These are phyloP conservation scores for Usnea hakonensis DNA, from an alignment of 495 filamentous ascomycete genomes.

Conservation along the genomic window DNA sequence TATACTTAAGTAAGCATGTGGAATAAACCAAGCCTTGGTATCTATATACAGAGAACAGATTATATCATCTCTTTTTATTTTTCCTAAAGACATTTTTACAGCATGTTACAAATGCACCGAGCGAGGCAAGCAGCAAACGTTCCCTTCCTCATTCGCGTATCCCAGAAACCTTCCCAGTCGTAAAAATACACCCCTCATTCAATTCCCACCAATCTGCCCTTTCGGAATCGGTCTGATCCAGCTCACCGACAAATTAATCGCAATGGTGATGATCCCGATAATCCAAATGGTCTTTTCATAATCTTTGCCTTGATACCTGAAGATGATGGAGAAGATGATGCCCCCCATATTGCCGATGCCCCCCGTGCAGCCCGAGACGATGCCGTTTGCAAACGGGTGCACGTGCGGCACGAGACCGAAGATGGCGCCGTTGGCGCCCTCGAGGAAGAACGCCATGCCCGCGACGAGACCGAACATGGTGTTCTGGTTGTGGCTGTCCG, in stretches of 20 bases:
- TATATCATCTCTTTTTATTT: too few relatives aligned
- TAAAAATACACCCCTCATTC: too few relatives aligned
- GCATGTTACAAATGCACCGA: too few relatives aligned
- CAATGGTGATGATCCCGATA: slow-evolving; percentile 69
- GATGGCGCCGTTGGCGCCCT: slow-evolving; percentile 77
- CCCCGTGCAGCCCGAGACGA: slow-evolving; percentile 70
- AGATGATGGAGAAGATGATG: slow-evolving; percentile 77
- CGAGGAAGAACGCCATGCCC: slow-evolving; percentile 70
- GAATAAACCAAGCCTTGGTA: too few relatives aligned
- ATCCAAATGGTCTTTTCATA: slow-evolving; percentile 73
- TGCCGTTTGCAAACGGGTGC: slow-evolving; percentile 64
- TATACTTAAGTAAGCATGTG: too few relatives aligned
- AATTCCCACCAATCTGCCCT: slow-evolving; percentile 54
- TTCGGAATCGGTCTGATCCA: slow-evolving; percentile 71
- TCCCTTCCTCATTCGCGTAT: not conserved
- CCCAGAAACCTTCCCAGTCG: not conserved
- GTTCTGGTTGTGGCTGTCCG: slow-evolving; percentile 48
- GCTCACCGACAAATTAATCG: slow-evolving; percentile 52
- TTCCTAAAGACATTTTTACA: too few relatives aligned
- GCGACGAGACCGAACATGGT: slow-evolving; percentile 74
- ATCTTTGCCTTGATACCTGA: slow-evolving; percentile 61
- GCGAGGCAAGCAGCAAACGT: too few relatives aligned
- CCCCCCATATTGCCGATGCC: slow-evolving; percentile 79
- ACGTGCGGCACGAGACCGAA: slow-evolving; percentile 83
- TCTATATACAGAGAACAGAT: too few relatives aligned